Evolutionary conservation across 23 red algal species (phyloP).

Genomic region (Gracilariopsis chorda): DNA sequence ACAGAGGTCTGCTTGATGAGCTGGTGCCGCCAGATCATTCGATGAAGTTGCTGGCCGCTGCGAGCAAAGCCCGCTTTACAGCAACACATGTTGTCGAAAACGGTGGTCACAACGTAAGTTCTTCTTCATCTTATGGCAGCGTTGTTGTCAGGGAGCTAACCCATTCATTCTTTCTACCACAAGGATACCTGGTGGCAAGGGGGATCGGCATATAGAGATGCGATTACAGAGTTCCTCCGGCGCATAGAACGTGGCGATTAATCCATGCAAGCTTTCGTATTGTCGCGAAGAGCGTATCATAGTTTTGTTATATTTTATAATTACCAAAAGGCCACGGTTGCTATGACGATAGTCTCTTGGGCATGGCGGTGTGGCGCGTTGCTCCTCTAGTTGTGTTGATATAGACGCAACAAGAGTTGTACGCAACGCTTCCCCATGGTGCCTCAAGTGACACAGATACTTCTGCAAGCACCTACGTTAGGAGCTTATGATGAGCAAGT

Average conservation of each 20-base stretch:
- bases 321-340: neutral
- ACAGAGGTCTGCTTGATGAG: slow-evolving; percentile 75
- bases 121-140: no score
- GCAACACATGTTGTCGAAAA: slow-evolving; percentile 59
- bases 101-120: slow-evolving; percentile 81
- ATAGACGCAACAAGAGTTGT: neutral
- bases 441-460: slow-evolving; percentile 5
- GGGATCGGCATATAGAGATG: slow-evolving; percentile 59
- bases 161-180: neutral
- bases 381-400: neutral
- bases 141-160: neutral
- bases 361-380: neutral
- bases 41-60: slow-evolving; percentile 40
- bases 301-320: no score
- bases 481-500: no score
- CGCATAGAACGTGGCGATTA: neutral
- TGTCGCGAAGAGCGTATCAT: no score
- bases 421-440: neutral
- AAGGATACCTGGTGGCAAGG: slow-evolving; percentile 93
- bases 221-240: slow-evolving; percentile 70
- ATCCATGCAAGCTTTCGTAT: no score
- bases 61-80: slow-evolving; percentile 2
- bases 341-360: neutral
- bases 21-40: slow-evolving; percentile 80
- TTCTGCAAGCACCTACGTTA: neutral